Evolutionary conservation across 768 basidiomycete species (phyloP).

Genomic region (Tulasnella sp.): DNA sequence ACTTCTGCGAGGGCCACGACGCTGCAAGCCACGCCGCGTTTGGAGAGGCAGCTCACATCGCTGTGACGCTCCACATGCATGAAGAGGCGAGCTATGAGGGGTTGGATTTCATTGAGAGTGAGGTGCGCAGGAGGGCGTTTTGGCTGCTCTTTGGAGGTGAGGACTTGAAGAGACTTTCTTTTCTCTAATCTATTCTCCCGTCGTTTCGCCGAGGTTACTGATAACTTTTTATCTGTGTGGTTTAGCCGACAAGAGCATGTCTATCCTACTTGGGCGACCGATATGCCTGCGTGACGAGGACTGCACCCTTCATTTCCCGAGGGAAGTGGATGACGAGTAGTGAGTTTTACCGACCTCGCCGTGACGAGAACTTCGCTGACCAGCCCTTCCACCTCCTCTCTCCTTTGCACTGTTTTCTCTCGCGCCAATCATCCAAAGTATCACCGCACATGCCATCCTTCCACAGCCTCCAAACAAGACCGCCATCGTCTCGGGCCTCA

Average conservation of each 20-base stretch:
- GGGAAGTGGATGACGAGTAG: constrained; percentile 88
- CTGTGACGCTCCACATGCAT: constrained; percentile 77
- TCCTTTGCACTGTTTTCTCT: background rate
- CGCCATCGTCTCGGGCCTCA: constrained; percentile 78
- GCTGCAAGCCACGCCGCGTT: constrained; percentile 84
- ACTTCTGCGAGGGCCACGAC: constrained; percentile 84
- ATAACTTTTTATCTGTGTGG: constrained; percentile 18
- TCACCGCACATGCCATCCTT: constrained; percentile 77
- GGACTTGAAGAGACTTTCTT: constrained; percentile 32
- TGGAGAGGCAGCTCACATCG: constrained; percentile 80
- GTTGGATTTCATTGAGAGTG: constrained; percentile 81
- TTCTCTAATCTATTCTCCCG: constrained; percentile 18
- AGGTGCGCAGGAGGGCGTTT: constrained; percentile 79
- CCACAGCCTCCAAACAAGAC: constrained; percentile 86
- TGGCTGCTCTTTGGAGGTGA: constrained; percentile 86
- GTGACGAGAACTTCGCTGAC: constrained; percentile 27
- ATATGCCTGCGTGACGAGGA: constrained; percentile 87
- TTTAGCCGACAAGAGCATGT: constrained; percentile 84
- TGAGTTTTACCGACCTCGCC: constrained; percentile 42
- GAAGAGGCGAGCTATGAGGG: constrained; percentile 80
- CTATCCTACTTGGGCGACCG: constrained; percentile 75
- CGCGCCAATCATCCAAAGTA: constrained; percentile 42
- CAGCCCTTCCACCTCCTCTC: constrained; percentile 11
- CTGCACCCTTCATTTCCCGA: constrained; percentile 83
- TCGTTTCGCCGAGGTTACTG: constrained; percentile 4